These are phyloP conservation scores for Lathyrus tuberosus DNA, from an alignment of 306 rosid species.

Conservation along the genomic window DNA sequence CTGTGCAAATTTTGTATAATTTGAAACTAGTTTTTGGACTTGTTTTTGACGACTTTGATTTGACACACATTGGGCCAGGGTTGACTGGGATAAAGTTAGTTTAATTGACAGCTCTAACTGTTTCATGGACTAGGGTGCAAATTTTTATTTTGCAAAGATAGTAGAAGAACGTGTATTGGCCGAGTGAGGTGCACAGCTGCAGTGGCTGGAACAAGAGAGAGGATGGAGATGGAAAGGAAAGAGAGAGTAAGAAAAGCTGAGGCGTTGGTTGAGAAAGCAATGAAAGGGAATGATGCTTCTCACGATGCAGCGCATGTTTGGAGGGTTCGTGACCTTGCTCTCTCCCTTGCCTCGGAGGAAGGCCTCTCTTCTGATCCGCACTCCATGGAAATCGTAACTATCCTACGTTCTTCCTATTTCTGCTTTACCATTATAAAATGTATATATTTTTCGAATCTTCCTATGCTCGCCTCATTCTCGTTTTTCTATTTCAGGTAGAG, in stretches of 20 bases:
- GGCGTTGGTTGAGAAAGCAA: conserved; percentile 61
- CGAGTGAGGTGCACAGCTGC: neutral
- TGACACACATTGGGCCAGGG: neutral
- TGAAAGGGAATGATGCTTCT: conserved; percentile 85
- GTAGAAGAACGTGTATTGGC: neutral
- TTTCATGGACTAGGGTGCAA: neutral
- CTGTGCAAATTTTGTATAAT: neutral
- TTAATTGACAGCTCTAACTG: neutral
- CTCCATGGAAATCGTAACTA: conserved; percentile 73
- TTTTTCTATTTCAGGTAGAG: conserved; percentile 62
- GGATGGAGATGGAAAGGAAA: conserved; percentile 57
- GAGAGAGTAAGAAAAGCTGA: conserved; percentile 72
- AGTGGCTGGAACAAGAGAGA: neutral
- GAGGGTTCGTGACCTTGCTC: conserved; percentile 88
- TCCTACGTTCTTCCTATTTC: neutral
- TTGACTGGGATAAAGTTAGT: neutral
- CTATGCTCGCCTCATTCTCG: neutral
- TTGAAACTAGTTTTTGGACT: neutral
- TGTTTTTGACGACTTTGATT: neutral
- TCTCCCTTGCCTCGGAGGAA: conserved; percentile 78
- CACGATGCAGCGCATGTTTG: conserved; percentile 84
- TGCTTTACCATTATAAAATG: neutral
- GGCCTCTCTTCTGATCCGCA: conserved; percentile 64
- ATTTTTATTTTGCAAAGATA: neutral
- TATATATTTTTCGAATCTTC: neutral